phyloP scores from a whole-genome alignment of 345 rosid genomes.

The Citrus mangshanensis region DNA sequence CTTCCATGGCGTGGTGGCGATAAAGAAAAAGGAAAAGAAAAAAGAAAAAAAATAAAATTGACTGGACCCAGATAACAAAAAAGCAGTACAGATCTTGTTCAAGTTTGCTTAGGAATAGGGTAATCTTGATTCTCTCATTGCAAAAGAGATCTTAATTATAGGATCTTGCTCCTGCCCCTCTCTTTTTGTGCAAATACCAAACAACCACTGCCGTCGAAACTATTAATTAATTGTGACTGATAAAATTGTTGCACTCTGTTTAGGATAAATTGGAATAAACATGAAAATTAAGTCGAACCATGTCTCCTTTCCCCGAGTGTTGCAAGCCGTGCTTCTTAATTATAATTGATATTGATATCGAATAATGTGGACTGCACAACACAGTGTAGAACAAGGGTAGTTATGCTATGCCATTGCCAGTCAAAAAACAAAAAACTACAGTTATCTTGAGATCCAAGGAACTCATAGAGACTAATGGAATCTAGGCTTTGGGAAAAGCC shows the following conservation, averaged over 20 bases:
- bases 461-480: conserved; percentile 4
- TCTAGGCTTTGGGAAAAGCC: conserved; percentile 38
- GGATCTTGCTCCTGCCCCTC: not conserved
- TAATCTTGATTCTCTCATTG: conserved; percentile 1
- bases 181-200: not conserved
- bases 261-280: not conserved
- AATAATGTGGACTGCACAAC: too few relatives aligned
- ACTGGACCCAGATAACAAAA: not conserved
- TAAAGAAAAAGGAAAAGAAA: not conserved
- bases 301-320: not conserved
- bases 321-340: not conserved
- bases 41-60: not conserved
- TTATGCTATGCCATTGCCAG: not conserved
- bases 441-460: conserved; percentile 29
- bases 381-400: not conserved
- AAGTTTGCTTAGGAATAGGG: conserved; percentile 7
- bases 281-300: not conserved
- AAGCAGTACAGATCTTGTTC: too few relatives aligned
- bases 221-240: not conserved
- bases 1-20: not conserved
- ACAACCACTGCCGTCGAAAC: not conserved
- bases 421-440: not conserved
- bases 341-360: too few relatives aligned
- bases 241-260: not conserved
- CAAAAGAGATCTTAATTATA: not conserved